Evolutionary conservation across 2,329 filamentous ascomycete species (phyloP).

Genomic region (Dactylonectria macrodidyma): DNA sequence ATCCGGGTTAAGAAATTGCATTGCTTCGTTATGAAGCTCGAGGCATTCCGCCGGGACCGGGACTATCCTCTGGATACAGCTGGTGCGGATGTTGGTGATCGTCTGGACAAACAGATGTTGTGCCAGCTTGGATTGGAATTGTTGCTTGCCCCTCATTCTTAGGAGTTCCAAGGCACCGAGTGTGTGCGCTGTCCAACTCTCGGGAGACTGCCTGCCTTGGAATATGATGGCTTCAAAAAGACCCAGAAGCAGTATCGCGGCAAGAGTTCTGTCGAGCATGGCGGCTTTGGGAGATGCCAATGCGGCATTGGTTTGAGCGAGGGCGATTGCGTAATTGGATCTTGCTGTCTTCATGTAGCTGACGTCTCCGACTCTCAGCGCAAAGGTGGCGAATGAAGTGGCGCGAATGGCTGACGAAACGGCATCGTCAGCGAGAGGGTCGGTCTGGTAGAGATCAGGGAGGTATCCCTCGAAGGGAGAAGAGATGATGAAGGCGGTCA

Average conservation of each 20-base stretch:
- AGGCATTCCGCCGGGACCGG: slow-evolving; percentile 41
- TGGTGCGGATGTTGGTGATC: slow-evolving; percentile 47
- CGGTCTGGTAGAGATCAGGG: slow-evolving; percentile 32
- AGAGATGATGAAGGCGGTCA: slow-evolving; percentile 45
- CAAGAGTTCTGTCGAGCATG: slow-evolving; percentile 45
- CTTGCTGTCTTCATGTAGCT: slow-evolving; percentile 38
- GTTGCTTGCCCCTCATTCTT: slow-evolving; percentile 41
- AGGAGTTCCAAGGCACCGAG: slow-evolving; percentile 46
- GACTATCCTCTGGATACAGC: slow-evolving; percentile 43
- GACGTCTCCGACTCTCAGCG: slow-evolving; percentile 29
- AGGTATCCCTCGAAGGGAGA: slow-evolving; percentile 46
- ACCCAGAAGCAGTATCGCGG: slow-evolving; percentile 47
- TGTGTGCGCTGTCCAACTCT: slow-evolving; percentile 47
- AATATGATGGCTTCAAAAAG: slow-evolving; percentile 49
- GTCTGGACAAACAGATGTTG: slow-evolving; percentile 44
- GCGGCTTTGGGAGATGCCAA: slow-evolving; percentile 38
- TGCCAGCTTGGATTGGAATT: slow-evolving; percentile 39
- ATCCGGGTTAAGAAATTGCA: slow-evolving; percentile 25
- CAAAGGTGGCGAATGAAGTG: slow-evolving; percentile 44
- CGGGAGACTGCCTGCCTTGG: slow-evolving; percentile 38
- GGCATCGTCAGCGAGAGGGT: slow-evolving; percentile 29
- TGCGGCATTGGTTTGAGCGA: slow-evolving; percentile 35
- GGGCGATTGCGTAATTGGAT: slow-evolving; percentile 38
- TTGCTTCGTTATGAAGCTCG: slow-evolving; percentile 30
- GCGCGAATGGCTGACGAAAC: slow-evolving; percentile 43